Conservation (phyloP, 306 rosid species). For the Corylus avellana region DNA sequence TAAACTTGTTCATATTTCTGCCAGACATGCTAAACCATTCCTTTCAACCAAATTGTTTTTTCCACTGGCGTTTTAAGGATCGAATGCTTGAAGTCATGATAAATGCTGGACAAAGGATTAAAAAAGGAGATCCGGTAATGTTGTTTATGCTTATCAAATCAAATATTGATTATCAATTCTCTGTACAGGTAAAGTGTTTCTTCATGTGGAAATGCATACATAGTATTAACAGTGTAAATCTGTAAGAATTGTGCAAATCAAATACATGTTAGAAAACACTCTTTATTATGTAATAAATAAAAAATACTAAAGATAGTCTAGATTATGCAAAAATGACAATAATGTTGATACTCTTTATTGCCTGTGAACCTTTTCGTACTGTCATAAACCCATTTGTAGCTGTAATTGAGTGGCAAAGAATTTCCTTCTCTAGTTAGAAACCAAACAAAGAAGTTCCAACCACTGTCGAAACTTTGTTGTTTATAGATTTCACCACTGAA, state of each 20-base stretch:
- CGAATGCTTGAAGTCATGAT: constrained; percentile 97
- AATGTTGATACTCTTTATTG: too few relatives aligned
- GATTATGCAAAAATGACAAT: too few relatives aligned
- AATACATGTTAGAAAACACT: neutral
- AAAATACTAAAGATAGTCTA: too few relatives aligned
- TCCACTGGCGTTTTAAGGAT: constrained; percentile 97
- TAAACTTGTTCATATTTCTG: constrained; percentile 26
- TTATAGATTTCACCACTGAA: neutral
- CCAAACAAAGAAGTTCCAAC: neutral
- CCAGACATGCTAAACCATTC: constrained; percentile 99
- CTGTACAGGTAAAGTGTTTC: neutral
- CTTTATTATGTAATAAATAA: neutral
- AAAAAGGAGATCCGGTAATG: constrained; percentile 88
- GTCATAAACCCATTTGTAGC: too few relatives aligned
- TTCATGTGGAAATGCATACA: neutral
- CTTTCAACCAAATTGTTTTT: constrained; percentile 85
- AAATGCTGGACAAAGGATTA: constrained; percentile 85
- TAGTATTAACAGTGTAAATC: constrained; percentile 4
- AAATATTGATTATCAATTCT: constrained; percentile 23
- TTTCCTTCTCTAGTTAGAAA: neutral
- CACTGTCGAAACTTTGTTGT: neutral
- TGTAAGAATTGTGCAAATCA: neutral
- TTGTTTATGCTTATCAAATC: constrained; percentile 20
- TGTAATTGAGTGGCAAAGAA: neutral
- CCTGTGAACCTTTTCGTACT: too few relatives aligned